Conservation (phyloP, 768 basidiomycete genomes). For the Lentinula edodes region DNA sequence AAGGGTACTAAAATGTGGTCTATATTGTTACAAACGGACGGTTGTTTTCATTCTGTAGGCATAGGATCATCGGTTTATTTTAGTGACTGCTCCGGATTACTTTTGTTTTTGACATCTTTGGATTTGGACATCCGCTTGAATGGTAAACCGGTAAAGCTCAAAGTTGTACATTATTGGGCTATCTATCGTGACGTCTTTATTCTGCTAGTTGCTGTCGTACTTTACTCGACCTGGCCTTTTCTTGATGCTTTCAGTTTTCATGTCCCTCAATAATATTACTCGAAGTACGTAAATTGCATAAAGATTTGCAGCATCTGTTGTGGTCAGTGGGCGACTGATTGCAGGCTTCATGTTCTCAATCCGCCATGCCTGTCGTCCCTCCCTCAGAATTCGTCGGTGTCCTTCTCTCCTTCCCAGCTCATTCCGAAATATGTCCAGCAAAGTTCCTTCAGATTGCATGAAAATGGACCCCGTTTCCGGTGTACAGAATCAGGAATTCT, state of each 20-base stretch:
- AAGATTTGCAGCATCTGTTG: too few species aligned
- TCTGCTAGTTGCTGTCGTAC: too few species aligned
- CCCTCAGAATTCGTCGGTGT: background rate
- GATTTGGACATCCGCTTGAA: background rate
- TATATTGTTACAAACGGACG: too few species aligned
- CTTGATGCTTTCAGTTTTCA: too few species aligned
- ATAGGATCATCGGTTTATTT: background rate
- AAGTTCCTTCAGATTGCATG: background rate
- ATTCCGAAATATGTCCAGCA: background rate
- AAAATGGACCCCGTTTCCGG: background rate
- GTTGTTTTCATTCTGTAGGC: background rate
- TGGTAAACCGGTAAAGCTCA: background rate
- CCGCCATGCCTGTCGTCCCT: background rate
- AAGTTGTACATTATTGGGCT: background rate
- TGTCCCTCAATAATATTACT: too few species aligned
- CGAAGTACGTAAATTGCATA: too few species aligned
- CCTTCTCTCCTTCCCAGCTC: background rate
- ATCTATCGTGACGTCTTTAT: background rate
- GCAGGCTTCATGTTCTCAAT: background rate
- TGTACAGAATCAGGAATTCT: constrained; percentile 14
- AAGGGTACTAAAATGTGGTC: background rate
- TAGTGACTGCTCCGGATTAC: background rate
- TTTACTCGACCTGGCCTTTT: too few species aligned
- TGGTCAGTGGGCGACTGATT: too few species aligned
- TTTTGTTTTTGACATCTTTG: background rate